These are phyloP conservation scores for Leccinum rimulosum DNA, from an alignment of 768 basidiomycete species.

Conservation along the genomic window DNA sequence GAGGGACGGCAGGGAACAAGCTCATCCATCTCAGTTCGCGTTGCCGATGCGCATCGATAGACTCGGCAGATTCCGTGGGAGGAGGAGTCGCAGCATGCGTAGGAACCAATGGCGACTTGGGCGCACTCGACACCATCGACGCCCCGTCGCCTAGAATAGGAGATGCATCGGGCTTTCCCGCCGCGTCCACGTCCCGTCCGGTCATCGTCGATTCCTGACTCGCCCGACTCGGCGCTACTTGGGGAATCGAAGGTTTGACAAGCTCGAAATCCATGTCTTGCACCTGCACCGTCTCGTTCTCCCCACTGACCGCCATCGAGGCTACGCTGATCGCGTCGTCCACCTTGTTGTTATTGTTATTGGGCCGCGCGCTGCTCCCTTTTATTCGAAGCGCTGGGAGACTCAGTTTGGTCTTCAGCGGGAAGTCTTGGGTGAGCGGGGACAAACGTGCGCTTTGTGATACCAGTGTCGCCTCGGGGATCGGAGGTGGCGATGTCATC, in stretches of 20 bases:
- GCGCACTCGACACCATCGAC: slow-evolving; percentile 38
- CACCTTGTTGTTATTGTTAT: slow-evolving; percentile 10
- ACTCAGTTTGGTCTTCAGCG: slow-evolving; percentile 62
- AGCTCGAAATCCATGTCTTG: slow-evolving; percentile 83
- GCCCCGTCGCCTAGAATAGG: slow-evolving; percentile 38
- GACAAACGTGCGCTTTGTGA: slow-evolving; percentile 31
- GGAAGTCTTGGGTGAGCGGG: slow-evolving; percentile 28
- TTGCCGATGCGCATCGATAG: slow-evolving; percentile 62
- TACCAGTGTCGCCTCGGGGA: slow-evolving; percentile 32
- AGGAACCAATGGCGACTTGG: slow-evolving; percentile 25
- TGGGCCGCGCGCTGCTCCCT: slow-evolving; percentile 15
- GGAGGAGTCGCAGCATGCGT: neutral
- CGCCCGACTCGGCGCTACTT: slow-evolving; percentile 35
- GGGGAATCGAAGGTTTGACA: slow-evolving; percentile 56
- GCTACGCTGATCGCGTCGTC: slow-evolving; percentile 31
- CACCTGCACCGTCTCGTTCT: slow-evolving; percentile 66
- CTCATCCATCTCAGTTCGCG: slow-evolving; percentile 78
- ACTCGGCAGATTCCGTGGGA: slow-evolving; percentile 21
- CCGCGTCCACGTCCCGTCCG: slow-evolving; percentile 22
- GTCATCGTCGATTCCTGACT: slow-evolving; percentile 56
- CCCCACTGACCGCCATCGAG: slow-evolving; percentile 25
- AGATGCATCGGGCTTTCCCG: slow-evolving; percentile 15
- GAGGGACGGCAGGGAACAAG: slow-evolving; percentile 50
- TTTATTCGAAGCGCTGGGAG: slow-evolving; percentile 62
- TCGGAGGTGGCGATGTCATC: slow-evolving; percentile 40